Conservation (phyloP, 495 filamentous ascomycete genomes). For the Penicillium canariense region DNA sequence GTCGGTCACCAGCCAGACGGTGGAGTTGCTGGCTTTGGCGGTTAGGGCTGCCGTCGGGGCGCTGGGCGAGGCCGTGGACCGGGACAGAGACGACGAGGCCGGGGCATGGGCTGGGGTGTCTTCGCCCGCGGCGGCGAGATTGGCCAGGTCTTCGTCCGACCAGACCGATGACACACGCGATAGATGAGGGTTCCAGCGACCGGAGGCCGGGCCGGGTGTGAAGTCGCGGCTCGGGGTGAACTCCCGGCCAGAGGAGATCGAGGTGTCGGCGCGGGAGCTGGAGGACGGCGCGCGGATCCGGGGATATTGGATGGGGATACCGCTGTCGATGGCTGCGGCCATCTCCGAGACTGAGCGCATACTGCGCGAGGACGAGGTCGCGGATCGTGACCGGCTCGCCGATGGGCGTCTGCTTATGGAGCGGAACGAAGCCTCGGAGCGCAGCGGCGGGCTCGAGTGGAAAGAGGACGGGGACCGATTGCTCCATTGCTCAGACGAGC, state of each 20-base stretch:
- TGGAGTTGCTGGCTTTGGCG: slow-evolving; percentile 34
- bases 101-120: slow-evolving; percentile 16
- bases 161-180: slow-evolving; percentile 71
- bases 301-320: slow-evolving; percentile 48
- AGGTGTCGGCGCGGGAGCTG: slow-evolving; percentile 46
- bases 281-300: slow-evolving; percentile 48
- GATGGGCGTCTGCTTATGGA: slow-evolving; percentile 32
- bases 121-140: slow-evolving; percentile 17
- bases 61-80: slow-evolving; percentile 17
- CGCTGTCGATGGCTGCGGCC: slow-evolving; percentile 40
- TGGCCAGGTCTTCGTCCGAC: slow-evolving; percentile 37
- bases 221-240: slow-evolving; percentile 32
- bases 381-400: slow-evolving; percentile 37
- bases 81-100: no score
- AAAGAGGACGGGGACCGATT: slow-evolving; percentile 42
- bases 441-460: slow-evolving; percentile 40
- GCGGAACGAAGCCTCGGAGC: slow-evolving; percentile 28
- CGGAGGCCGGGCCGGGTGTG: slow-evolving; percentile 37
- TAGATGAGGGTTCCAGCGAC: slow-evolving; percentile 70
- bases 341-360: slow-evolving; percentile 37
- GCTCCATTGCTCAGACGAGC: slow-evolving; percentile 37
- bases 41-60: slow-evolving; percentile 27
- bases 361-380: slow-evolving; percentile 40
- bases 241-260: slow-evolving; percentile 30
- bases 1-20: slow-evolving; percentile 48